Base-by-base conservation (phyloP, 2,329 filamentous ascomycete species). In the Neofusicoccum laricinum region DNA sequence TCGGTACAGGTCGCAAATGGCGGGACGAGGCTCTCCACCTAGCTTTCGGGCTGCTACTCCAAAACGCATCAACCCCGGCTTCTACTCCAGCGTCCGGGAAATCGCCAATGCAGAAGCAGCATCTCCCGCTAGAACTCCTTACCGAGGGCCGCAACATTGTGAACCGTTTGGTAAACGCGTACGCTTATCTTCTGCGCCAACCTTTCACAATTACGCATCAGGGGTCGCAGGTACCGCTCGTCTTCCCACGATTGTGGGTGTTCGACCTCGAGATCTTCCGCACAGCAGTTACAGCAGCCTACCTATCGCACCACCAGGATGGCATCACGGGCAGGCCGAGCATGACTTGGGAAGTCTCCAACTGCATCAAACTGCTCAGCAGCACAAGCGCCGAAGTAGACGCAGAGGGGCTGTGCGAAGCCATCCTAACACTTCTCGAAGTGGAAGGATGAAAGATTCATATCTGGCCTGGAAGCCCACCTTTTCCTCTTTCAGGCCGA, bases 1-100 rank as follows among this genome's bases (percentile, higher is more conserved):
- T 64, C 36, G 25, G 45, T 34, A 48, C 53, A 4, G 63, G 63
- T 4, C 45, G 51, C 45, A 64, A 64, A 38, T 64, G 53, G 45
- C 43, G 63, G 7, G 63, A 64, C 46, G 63, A 64, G 53, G 30
- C 63, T 12, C 53, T 64, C 3, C 63, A 64, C 30, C 53, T 64
- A 7, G 63, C 63, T 4, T 64, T 59, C 30, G 25, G 53, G 4
- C 40, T 64, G 36, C n/a, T 64, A 15, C 21, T 61, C 25, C 53
- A 64, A 30, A 45, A 50, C 2, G 17, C 45, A 34, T 17, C 53
- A 6, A 61, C 45, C 5, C 19, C 53, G 1, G 45, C 32, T 2
- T 49, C 50, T 1, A 61, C 58, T 1, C 46, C 58, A 1, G 46
- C 45, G 2, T 49, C 58, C 2, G 58, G 58, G 2, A 61, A 41